phyloP scores from a whole-genome alignment of 2,329 filamentous ascomycete species.

The Trichoderma atroviride region DNA sequence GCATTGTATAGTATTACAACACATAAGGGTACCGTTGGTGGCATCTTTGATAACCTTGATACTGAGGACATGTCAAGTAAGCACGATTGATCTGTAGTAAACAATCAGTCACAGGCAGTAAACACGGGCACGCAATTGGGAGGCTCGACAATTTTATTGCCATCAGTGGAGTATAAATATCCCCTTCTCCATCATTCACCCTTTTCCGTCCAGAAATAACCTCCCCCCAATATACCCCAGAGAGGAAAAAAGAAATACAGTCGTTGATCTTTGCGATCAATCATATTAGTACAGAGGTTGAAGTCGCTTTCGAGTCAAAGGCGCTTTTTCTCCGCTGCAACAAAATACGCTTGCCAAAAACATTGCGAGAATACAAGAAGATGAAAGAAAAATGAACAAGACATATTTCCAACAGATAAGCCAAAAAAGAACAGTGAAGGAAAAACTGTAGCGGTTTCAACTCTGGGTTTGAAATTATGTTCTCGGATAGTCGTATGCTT shows the following conservation, averaged over 20 bases:
- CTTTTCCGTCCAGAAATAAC: constrained; percentile 14
- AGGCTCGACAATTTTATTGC: constrained; percentile 34
- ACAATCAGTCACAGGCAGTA: background rate
- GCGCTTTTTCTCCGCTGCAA: constrained; percentile 30
- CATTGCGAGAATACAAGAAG: constrained; percentile 16
- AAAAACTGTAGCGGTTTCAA: background rate
- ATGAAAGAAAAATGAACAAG: background rate
- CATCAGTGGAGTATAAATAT: constrained; percentile 13
- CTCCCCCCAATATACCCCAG: constrained; percentile 10
- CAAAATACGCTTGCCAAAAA: constrained; percentile 31
- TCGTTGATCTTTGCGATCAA: constrained; percentile 33
- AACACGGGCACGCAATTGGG: background rate
- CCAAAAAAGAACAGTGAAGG: background rate
- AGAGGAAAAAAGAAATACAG: constrained; percentile 15
- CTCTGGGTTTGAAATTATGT: background rate
- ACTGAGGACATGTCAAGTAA: background rate
- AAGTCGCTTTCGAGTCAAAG: constrained; percentile 29
- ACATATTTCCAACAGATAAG: constrained; percentile 7
- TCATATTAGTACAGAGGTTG: constrained; percentile 40
- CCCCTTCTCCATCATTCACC: background rate
- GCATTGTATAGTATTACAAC: constrained; percentile 24
- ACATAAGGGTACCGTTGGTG: background rate
- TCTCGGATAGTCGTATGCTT: constrained; percentile 4
- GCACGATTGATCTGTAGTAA: background rate
- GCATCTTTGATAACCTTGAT: background rate